Base-by-base conservation (phyloP, 805 yeast species). In the Metschnikowia cerradonensis region DNA sequence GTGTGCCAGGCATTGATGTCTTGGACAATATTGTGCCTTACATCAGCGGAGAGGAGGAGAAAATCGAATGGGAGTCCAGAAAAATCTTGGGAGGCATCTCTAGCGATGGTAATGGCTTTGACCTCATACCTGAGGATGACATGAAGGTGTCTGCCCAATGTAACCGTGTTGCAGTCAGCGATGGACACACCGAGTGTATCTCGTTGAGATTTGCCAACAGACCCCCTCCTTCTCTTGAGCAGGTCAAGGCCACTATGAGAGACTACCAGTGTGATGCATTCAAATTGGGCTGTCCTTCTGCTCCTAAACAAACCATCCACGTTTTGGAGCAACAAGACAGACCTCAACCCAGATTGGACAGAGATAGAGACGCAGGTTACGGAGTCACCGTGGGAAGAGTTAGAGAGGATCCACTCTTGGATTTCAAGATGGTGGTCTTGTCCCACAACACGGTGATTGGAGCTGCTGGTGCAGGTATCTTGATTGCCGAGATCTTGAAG, bases 371-470 rank as follows among this genome's bases (percentile, higher is more conserved):
- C 64, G 80, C 77, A 48, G 98, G 99, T 32, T 91, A 82, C 71
- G 95, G 96, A 62, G 97, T 92, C 48, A 80, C 95, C 42, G 97
- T 94, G 47, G 98, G 99, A 46, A 82, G 99, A 72, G 74, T 94
- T 53, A 85, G 99, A 76, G 88, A 83, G 60, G 99, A 94, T 67
- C 90, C 96, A 7, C 89, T 94, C 11, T 78, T 94, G 60, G 99
- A 94, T 70, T 83, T 80, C 76, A 94, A 94, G 75, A 92, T 94
- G 91, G 97, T 94, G 49, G 94, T 90, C n/a, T 76, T 94, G 58
- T 91, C 97, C 26, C 99, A 94, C 72, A 94, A 94, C 79, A 94
- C 99, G 49, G 81, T 94, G 62, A 89, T 94, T 59, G 99, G 99
- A 65, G 99, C 99, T 64, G 99, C 99, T 23, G 99, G 99, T 67